phyloP scores from a whole-genome alignment of 2,329 filamentous ascomycete species.

The Endocalyx cinctus region DNA sequence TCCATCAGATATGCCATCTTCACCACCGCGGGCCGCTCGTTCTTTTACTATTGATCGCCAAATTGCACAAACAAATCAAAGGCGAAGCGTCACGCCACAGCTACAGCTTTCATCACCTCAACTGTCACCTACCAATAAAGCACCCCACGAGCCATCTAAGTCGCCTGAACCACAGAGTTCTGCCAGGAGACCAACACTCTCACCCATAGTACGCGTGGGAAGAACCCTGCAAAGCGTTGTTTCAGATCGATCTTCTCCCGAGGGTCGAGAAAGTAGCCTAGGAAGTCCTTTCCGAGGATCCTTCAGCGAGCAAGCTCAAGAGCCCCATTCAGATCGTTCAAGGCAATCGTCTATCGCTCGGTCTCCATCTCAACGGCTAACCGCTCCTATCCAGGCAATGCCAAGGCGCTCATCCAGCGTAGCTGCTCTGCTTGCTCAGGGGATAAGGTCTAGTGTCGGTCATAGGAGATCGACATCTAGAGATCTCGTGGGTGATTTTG shows the following conservation, averaged over 20 bases:
- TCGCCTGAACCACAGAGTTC: constrained; percentile 17
- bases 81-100: constrained; percentile 15
- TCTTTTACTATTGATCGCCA: constrained; percentile 19
- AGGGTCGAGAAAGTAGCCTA: constrained; percentile 44
- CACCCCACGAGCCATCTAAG: constrained; percentile 11
- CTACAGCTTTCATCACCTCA: constrained; percentile 16
- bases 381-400: constrained; percentile 7
- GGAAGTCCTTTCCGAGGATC: constrained; percentile 51
- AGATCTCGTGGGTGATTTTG: constrained; percentile 6
- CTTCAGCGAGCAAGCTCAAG: constrained; percentile 19
- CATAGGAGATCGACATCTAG: constrained; percentile 9
- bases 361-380: constrained; percentile 18
- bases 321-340: constrained; percentile 12
- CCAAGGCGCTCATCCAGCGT: constrained; percentile 12
- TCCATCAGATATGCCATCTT: constrained; percentile 28
- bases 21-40: constrained; percentile 26
- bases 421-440: constrained; percentile 14
- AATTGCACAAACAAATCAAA: constrained; percentile 16
- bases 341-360: constrained; percentile 18
- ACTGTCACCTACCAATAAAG: constrained; percentile 13
- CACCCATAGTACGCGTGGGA: constrained; percentile 55
- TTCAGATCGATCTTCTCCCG: constrained; percentile 54
- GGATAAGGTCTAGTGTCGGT: constrained; percentile 14
- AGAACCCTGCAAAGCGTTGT: constrained; percentile 54
- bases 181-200: constrained; percentile 33